Evolutionary conservation across 805 yeast genomes (phyloP).

Genomic region (Crinitomyces ghanaensis): DNA sequence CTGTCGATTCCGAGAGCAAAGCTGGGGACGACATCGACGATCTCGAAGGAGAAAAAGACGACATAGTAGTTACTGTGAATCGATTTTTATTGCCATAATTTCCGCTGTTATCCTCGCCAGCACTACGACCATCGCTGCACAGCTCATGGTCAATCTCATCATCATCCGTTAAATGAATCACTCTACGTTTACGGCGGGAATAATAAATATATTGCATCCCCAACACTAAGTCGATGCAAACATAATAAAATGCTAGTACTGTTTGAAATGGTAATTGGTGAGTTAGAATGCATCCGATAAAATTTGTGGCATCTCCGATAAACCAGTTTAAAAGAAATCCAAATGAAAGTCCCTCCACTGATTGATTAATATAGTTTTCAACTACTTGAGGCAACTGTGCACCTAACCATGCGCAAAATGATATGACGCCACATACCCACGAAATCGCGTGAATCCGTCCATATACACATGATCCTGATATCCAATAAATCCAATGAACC

Average conservation of each 20-base stretch:
- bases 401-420: slow-evolving; percentile 48
- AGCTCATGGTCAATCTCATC: slow-evolving; percentile 1
- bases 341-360: slow-evolving; percentile 58
- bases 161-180: slow-evolving; percentile 14
- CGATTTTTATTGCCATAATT: not conserved
- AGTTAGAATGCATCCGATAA: slow-evolving; percentile 64
- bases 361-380: slow-evolving; percentile 43
- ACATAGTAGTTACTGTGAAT: not conserved
- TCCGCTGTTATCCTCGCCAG: slow-evolving; percentile 1
- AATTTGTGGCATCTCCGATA: slow-evolving; percentile 48
- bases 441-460: slow-evolving; percentile 18
- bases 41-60: not conserved
- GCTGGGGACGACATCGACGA: not conserved
- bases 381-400: slow-evolving; percentile 66
- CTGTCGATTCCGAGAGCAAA: slow-evolving; percentile 2
- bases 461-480: slow-evolving; percentile 20
- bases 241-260: slow-evolving; percentile 58
- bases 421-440: slow-evolving; percentile 14
- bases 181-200: slow-evolving; percentile 24
- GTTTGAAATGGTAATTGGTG: slow-evolving; percentile 74
- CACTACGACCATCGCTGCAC: slow-evolving; percentile 1
- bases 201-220: slow-evolving; percentile 66
- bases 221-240: slow-evolving; percentile 57
- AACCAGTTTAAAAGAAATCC: slow-evolving; percentile 54
- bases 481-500: slow-evolving; percentile 17